These are phyloP conservation scores for Neodidymelliopsis sp. DNA, from an alignment of 2,329 filamentous ascomycete species.

Conservation along the genomic window DNA sequence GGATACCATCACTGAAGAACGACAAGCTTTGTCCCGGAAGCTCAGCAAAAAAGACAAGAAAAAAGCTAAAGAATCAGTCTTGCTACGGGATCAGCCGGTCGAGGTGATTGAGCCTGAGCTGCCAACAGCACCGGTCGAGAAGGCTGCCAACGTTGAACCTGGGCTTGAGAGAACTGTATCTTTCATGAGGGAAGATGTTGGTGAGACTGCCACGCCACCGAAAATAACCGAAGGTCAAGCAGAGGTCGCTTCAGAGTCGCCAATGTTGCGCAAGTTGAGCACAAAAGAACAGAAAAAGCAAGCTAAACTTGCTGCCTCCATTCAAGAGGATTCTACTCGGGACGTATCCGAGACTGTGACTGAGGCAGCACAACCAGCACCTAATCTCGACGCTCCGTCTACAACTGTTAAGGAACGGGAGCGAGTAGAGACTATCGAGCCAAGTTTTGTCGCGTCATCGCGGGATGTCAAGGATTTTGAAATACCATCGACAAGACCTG, in stretches of 20 bases:
- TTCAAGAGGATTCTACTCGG: background rate
- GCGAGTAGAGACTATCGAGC: background rate
- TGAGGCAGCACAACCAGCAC: background rate
- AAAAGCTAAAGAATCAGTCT: slow-evolving; percentile 36
- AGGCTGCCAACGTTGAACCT: no score
- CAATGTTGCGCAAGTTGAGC: slow-evolving; percentile 42
- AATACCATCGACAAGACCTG: background rate
- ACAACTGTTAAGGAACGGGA: background rate
- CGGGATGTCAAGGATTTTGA: background rate
- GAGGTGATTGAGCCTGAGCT: no score
- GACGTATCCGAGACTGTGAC: background rate
- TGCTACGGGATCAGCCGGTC: no score
- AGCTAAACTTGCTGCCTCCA: background rate
- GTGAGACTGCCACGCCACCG: no score
- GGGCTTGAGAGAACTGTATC: no score
- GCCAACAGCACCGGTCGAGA: no score
- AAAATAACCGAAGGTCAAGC: no score
- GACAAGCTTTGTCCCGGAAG: slow-evolving; percentile 21
- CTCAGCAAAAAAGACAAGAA: slow-evolving; percentile 49
- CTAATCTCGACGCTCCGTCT: background rate
- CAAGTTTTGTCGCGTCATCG: background rate
- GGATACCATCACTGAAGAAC: slow-evolving; percentile 16
- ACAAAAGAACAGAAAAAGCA: slow-evolving; percentile 56
- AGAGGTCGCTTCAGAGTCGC: no score
- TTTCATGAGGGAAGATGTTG: no score